These are phyloP conservation scores for Rubia tinctorum DNA, from an alignment of 305 asterid species.

Conservation along the genomic window DNA sequence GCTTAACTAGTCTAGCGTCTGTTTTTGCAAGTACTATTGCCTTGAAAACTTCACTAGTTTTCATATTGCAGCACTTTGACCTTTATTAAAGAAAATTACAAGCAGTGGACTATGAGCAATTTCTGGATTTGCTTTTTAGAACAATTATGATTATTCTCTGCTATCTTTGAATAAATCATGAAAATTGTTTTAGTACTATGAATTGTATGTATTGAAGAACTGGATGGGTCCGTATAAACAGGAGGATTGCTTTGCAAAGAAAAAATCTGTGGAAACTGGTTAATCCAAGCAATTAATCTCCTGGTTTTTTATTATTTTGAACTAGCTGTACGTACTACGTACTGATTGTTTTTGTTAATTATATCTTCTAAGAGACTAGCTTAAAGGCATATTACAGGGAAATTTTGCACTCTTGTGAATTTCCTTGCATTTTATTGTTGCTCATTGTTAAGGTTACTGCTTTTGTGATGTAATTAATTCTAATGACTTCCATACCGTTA, in stretches of 20 bases:
- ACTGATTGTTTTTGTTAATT: not conserved
- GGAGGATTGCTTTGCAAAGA: not conserved
- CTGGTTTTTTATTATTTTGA: not conserved
- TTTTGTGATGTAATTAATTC: conserved; percentile 1
- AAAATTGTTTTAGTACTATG: not conserved
- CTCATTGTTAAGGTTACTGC: not conserved
- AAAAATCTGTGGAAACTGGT: not conserved
- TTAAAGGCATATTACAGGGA: not conserved
- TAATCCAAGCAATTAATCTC: not conserved
- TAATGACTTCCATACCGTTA: not conserved
- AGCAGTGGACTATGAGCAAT: not conserved
- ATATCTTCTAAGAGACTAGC: not conserved
- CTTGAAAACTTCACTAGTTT: not conserved
- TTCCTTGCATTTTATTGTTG: not conserved
- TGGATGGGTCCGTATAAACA: not conserved
- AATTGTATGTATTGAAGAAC: not conserved
- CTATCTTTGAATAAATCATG: not conserved
- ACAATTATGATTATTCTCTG: not conserved
- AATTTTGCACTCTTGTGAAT: not conserved
- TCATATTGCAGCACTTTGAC: not conserved
- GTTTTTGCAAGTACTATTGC: conserved; percentile 1
- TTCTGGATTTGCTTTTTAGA: not conserved
- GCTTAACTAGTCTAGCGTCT: not conserved
- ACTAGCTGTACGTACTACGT: not conserved
- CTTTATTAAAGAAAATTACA: not conserved